Evolutionary conservation across 257 asterid species (phyloP).

Genomic region (Solanum chmielewskii): DNA sequence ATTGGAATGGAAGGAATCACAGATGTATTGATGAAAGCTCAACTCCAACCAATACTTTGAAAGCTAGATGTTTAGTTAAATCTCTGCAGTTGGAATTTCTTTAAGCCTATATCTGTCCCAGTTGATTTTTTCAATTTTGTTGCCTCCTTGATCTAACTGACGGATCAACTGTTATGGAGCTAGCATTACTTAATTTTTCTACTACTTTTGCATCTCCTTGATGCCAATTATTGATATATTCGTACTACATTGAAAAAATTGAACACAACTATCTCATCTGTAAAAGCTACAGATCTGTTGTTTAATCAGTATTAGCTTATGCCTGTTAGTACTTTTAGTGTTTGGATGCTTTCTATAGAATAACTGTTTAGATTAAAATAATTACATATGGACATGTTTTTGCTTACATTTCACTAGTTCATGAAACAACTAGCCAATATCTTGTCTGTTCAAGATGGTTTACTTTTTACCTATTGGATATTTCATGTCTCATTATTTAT

Average conservation of each 20-base stretch:
- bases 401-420: background rate
- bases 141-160: background rate
- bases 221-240: background rate
- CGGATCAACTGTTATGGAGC: background rate
- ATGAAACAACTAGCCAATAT: background rate
- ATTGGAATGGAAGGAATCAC: background rate
- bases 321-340: background rate
- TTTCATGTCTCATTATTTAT: background rate
- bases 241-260: background rate
- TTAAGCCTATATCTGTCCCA: background rate
- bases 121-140: background rate
- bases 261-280: background rate
- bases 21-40: background rate
- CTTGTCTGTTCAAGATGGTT: background rate
- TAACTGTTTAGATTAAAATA: background rate
- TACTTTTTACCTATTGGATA: background rate
- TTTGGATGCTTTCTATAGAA: background rate
- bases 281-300: background rate
- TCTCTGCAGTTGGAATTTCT: background rate
- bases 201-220: background rate
- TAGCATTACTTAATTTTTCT: background rate
- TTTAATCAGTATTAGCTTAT: background rate
- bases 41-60: background rate
- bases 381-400: background rate
- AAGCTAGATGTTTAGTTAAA: background rate